Evolutionary conservation across 306 rosid genomes (phyloP).

Genomic region (Trifolium repens): DNA sequence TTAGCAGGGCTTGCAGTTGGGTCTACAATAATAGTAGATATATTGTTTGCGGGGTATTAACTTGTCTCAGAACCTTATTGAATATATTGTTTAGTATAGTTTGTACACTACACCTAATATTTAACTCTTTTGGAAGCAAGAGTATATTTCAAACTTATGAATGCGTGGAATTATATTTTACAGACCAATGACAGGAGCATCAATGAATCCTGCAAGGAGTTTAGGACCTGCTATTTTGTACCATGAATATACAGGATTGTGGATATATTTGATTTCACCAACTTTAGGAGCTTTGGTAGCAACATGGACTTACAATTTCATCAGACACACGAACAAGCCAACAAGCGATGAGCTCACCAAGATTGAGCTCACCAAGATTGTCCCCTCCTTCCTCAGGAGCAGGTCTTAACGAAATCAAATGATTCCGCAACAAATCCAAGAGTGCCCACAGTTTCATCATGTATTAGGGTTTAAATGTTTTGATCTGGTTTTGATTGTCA

Average conservation of each 20-base stretch:
- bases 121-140: neutral
- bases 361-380: conserved; percentile 26
- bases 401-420: neutral
- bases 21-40: conserved; percentile 70
- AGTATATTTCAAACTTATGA: neutral
- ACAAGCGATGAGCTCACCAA: conserved; percentile 54
- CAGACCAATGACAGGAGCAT: conserved; percentile 88
- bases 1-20: conserved; percentile 90
- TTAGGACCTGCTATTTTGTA: conserved; percentile 76
- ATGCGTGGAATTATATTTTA: neutral
- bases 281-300: conserved; percentile 68
- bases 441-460: neutral
- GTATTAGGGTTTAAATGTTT: neutral
- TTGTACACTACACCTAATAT: neutral
- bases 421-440: neutral
- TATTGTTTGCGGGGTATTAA: conserved; percentile 79
- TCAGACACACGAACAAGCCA: conserved; percentile 68
- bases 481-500: neutral
- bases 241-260: conserved; percentile 49
- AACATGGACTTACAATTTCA: conserved; percentile 60
- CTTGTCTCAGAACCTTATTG: neutral
- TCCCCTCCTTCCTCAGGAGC: conserved; percentile 63
- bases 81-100: neutral
- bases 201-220: conserved; percentile 94
- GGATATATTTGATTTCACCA: conserved; percentile 67